A percentile compares a stretch with the other conserved stretches of the same genome.
phyloP scores from a whole-genome alignment of 2,329 filamentous ascomycete species.

The Talaromyces atroroseus region DNA sequence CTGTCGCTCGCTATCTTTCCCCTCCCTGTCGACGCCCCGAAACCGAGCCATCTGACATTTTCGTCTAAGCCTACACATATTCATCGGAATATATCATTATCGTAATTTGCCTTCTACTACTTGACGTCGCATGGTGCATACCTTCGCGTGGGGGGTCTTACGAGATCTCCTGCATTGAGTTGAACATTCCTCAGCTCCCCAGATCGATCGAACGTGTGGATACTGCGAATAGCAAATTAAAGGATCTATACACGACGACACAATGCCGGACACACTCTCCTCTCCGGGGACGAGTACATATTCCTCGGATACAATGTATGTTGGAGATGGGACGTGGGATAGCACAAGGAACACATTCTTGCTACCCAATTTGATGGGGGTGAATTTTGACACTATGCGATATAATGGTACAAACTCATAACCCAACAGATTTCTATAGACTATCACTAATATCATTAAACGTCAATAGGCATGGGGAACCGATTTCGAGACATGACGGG shows the following conservation, averaged over 20 bases:
- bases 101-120: background rate
- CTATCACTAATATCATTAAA: background rate
- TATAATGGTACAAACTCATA: constrained; percentile 53
- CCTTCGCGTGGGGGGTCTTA: constrained; percentile 38
- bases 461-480: constrained; percentile 58
- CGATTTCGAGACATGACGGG: constrained; percentile 55
- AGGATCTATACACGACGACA: constrained; percentile 9
- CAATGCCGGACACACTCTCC: constrained; percentile 42
- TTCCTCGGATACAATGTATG: constrained; percentile 55
- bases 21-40: background rate
- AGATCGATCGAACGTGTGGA: constrained; percentile 16
- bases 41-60: background rate
- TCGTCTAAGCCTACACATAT: background rate
- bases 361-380: constrained; percentile 57
- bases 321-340: constrained; percentile 65
- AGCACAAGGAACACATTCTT: constrained; percentile 57
- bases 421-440: background rate
- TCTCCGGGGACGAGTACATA: constrained; percentile 58
- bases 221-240: constrained; percentile 7
- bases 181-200: constrained; percentile 33
- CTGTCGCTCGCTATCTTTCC: background rate
- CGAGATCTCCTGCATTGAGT: constrained; percentile 38
- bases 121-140: constrained; percentile 39
- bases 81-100: background rate
- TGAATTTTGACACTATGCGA: constrained; percentile 62